Evolutionary conservation across 495 filamentous ascomycete genomes (phyloP).

Genomic region (Sphaerosporella brunnea): DNA sequence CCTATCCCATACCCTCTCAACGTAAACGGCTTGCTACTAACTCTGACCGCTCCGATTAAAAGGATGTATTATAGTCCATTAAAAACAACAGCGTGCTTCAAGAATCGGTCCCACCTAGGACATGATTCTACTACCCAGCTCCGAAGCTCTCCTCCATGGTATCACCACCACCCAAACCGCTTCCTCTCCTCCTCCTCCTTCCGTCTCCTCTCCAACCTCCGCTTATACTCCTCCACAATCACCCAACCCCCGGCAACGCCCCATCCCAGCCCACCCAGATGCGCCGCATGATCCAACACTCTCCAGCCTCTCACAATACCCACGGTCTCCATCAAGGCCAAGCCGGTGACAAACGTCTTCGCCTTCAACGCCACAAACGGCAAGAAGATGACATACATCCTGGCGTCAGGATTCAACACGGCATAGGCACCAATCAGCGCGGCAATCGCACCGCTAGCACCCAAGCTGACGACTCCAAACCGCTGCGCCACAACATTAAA

Average conservation of each 20-base stretch:
- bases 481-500: constrained; percentile 36
- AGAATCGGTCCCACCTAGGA: no score
- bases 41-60: no score
- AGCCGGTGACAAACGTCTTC: constrained; percentile 31
- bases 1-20: no score
- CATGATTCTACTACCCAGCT: no score
- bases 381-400: constrained; percentile 34
- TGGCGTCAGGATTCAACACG: constrained; percentile 40
- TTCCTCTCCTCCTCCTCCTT: constrained; percentile 3
- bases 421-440: constrained; percentile 53
- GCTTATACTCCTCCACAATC: constrained; percentile 18
- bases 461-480: constrained; percentile 40
- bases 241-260: constrained; percentile 7
- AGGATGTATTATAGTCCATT: no score
- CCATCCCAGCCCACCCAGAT: constrained; percentile 42
- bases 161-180: not conserved
- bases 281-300: constrained; percentile 49
- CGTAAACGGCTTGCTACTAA: no score
- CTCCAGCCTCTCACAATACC: constrained; percentile 27
- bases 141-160: not conserved
- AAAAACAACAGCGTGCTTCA: no score
- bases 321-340: constrained; percentile 33
- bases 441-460: constrained; percentile 55
- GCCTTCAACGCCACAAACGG: constrained; percentile 36
- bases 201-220: constrained; percentile 12